Conservation (phyloP, 2,329 filamentous ascomycete genomes). For the Monilinia aucupariae region DNA sequence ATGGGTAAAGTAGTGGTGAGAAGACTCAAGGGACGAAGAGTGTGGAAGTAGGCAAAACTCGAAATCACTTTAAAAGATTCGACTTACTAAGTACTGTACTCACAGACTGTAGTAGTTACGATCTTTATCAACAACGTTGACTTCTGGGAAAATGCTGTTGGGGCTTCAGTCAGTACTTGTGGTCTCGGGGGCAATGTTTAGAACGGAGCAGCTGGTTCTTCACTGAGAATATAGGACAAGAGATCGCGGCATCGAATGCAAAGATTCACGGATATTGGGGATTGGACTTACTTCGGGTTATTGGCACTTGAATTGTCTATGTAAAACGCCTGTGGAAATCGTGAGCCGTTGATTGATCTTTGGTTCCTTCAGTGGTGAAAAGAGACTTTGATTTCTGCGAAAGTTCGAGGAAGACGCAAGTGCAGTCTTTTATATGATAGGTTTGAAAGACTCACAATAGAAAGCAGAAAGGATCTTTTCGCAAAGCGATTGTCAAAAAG, state of each 20-base stretch:
- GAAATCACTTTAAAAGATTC: neutral
- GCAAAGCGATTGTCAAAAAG: conserved; percentile 4
- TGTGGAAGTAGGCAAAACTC: neutral
- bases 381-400: neutral
- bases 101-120: neutral
- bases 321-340: neutral
- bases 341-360: conserved; percentile 2
- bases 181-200: neutral
- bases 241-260: neutral
- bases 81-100: neutral
- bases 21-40: neutral
- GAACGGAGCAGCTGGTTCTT: neutral
- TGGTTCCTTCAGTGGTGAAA: neutral
- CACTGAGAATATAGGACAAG: neutral
- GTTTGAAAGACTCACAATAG: conserved; percentile 3
- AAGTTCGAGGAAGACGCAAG: neutral
- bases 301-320: neutral
- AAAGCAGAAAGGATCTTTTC: conserved; percentile 4
- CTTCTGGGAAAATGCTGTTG: neutral
- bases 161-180: neutral
- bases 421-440: neutral
- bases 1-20: neutral
- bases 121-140: neutral
- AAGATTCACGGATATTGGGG: neutral
- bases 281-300: neutral